Evolutionary conservation across 306 rosid genomes (phyloP).

Genomic region (Gleditsia sinensis): DNA sequence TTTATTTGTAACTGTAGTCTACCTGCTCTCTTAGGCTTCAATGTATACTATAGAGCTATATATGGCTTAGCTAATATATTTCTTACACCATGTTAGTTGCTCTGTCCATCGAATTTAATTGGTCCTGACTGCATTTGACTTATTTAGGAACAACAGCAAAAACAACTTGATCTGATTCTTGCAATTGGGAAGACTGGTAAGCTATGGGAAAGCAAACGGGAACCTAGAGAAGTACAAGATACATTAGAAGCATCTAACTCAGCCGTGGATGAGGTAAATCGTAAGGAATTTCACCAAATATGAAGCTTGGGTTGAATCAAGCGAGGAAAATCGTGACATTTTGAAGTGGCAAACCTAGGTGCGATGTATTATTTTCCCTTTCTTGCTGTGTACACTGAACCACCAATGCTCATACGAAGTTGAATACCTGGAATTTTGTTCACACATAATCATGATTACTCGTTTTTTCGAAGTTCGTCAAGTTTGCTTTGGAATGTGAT

Average conservation of each 20-base stretch:
- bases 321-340: slow-evolving; percentile 26
- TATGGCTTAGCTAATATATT: neutral
- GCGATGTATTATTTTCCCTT: slow-evolving; percentile 22
- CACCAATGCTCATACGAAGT: slow-evolving; percentile 13
- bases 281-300: slow-evolving; percentile 61
- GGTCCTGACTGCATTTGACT: slow-evolving; percentile 5
- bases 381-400: slow-evolving; percentile 25
- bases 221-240: slow-evolving; percentile 35
- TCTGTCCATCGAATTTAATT: neutral
- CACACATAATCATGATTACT: slow-evolving; percentile 26
- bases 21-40: neutral
- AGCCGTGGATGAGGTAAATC: slow-evolving; percentile 50
- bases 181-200: slow-evolving; percentile 71
- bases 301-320: slow-evolving; percentile 41
- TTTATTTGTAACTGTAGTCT: neutral
- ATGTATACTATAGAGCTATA: neutral
- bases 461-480: slow-evolving; percentile 19
- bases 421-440: slow-evolving; percentile 14
- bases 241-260: slow-evolving; percentile 39
- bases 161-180: slow-evolving; percentile 84
- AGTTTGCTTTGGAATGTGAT: slow-evolving; percentile 23
- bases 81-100: neutral
- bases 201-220: slow-evolving; percentile 60
- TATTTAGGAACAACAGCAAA: slow-evolving; percentile 84
- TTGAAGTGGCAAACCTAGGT: slow-evolving; percentile 18